Conservation (phyloP, 129 eudicot genomes). For the Chrysanthemum seticuspe region DNA sequence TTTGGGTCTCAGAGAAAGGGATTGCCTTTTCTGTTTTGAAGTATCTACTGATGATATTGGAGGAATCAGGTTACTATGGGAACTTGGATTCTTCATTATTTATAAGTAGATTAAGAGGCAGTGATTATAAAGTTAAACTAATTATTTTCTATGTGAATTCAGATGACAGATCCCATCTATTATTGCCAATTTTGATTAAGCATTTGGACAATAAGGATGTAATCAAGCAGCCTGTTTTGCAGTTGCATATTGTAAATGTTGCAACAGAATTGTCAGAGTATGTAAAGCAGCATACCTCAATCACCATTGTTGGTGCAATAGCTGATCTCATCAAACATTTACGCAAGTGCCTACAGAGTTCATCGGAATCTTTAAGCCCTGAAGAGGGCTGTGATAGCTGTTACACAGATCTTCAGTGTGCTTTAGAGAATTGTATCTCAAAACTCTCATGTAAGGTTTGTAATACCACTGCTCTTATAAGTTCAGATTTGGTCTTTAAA, state of each 20-base stretch:
- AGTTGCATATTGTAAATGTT: constrained; percentile 53
- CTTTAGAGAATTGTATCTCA: constrained; percentile 63
- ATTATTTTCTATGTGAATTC: constrained; percentile 15
- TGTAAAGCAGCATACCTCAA: constrained; percentile 59
- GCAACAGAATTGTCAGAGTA: constrained; percentile 52
- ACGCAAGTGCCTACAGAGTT: constrained; percentile 61
- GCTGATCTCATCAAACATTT: constrained; percentile 61
- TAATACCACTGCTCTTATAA: constrained; percentile 5
- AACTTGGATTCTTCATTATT: neutral
- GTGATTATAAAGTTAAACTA: no score
- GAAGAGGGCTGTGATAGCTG: constrained; percentile 37
- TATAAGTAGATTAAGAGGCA: neutral
- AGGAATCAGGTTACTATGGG: constrained; percentile 63
- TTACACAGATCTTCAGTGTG: constrained; percentile 58
- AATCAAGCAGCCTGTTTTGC: constrained; percentile 55
- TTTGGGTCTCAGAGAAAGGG: constrained; percentile 68
- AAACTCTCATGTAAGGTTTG: constrained; percentile 67
- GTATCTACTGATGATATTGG: constrained; percentile 57
- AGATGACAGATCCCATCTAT: constrained; percentile 67
- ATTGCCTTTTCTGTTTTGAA: constrained; percentile 60
- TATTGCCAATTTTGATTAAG: constrained; percentile 65
- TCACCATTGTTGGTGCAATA: constrained; percentile 68
- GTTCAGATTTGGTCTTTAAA: constrained; percentile 8
- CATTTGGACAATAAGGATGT: constrained; percentile 84
- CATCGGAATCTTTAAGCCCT: constrained; percentile 52